Base-by-base conservation (phyloP, 169 alveolate species). In the Cryptosporidium viatorum region DNA sequence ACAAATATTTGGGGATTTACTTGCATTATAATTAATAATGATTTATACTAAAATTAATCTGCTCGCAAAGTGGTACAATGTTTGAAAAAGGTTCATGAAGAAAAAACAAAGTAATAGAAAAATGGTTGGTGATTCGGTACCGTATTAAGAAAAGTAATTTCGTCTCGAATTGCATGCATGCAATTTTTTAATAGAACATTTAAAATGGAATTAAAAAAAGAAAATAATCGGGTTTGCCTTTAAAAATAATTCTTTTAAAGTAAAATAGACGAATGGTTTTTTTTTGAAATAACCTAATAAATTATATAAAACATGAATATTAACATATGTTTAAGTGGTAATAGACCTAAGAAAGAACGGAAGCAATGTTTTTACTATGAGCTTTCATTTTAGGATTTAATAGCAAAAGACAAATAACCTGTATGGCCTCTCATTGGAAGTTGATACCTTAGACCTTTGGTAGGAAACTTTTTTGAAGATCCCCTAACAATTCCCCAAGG, bases 401-500 rank as follows among this genome's bases (percentile, higher is more conserved):
- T 80, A 1, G 89, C 89, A 14, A 80, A 80, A 35, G 89, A 45
- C 23, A 80, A 60, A 80, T 80, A 80, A 8, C 89, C 89, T 18
- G 89, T 80, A 26, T 80, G 89, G 48, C 89, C 89, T 26, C 89
- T 80, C 75, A 65, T 80, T 21, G 89, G 89, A 33, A 80, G 89
- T 29, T 80, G 89, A 50, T 80, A 80, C 67, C 89, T 80, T 39
- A 80, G 50, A 16, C 80, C 89, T 60, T 80, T 45, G 4, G 62
- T 60, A 14, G 89, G 74, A 50, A 39, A 60, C n/a, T 80, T 59
- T 33, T 65, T 80, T 8, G 65, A 67, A 29, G 74, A 29, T 33
- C 86, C 50, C 71, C 94, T 85, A 14, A 93, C 92, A 69, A 94
- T 86, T 48, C 96, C 95, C 97, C 97, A 95, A 31, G 97, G 96